Base-by-base conservation (phyloP, 179 eudicot genomes). In the Carnegiea gigantea region DNA sequence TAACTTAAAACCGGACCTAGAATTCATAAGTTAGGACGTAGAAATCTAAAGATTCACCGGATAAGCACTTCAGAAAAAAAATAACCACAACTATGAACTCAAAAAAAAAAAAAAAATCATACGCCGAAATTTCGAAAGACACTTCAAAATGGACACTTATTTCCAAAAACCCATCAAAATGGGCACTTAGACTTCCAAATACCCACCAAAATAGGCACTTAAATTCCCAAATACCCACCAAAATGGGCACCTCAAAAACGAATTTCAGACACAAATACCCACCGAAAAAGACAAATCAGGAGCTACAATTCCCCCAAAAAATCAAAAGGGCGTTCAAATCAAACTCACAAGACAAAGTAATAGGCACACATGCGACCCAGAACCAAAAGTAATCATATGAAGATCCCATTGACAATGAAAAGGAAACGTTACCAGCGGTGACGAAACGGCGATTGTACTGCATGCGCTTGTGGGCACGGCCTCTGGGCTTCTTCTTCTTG, bases 401-500 rank as follows among this genome's bases (percentile, higher is more conserved):
- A 6, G 5, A 65, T 1, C 10, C 0, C 18, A 28, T 21, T 20
- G 28, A 24, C 4, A 18, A 53, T 11, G 28, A 65, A 44, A 68
- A 18, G 15, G 21, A 78, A 40, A 44, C 21, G 59, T 33, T 81
- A 89, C 92, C 90, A 62, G 92, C 92, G 20, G 92, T 89, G 84
- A 89, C 92, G 65, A 89, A 89, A 62, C 92, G 91, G 84, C 92
- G 92, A 30, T 85, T 89, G 86, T 87, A 88, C 72, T 89, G 92
- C 36, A 87, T 77, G 13, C 92, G 89, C 89, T 89, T 87, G 88
- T 89, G 92, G 51, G 92, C 90, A 57, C 92, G 87, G 9, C 92
- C 92, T 75, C 90, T 87, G 49, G 97, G 97, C 94, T 93, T 84
- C 91, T 92, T 93, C 97, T 93, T 93, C 94, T 93, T 92, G 84